Base-by-base conservation (phyloP, 495 filamentous ascomycete species). In the Letharia columbiana region DNA sequence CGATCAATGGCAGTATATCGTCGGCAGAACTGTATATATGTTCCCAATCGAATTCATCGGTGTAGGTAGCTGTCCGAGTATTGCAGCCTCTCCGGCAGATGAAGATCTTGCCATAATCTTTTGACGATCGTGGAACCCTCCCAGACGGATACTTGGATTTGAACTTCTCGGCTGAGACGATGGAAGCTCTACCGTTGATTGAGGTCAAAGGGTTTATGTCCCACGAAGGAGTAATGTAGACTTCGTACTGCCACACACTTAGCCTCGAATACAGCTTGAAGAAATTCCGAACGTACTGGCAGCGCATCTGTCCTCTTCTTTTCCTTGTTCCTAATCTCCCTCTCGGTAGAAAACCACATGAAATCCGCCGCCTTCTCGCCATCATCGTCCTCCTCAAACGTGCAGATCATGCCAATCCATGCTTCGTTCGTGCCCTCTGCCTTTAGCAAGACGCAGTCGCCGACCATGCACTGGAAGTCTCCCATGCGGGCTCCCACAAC, bases 41-140 rank as follows among this genome's bases (percentile, higher is more conserved):
- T 71, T 96, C 91, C 94, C 94, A 99, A 8, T 84, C 67, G 67
- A 98, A 96, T 71, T 98, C 95, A 7, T 92, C 85, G 0, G 94
- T 98, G 73, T 98, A 99, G 44, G 87, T 90, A 40, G 90, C 87
- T 40, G 92, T 96, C 42, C 90, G 77, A 7, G 90, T 89, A 72
- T 92, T 95, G 68, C 91, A 93, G 7, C 91, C 95, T 73, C 92
- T 80, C 39, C 92, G 86, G 73, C 94, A 98, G 60, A 98, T 78
- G 71, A 97, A 96, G 37, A 89, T 86, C 76, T 96, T 98, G 69
- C 91, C 92, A 71, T 83, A 87, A 69, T 95, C 89, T 42, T 82
- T 83, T 10, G 89, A 88, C 61, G 80, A 84, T 67, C 86, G 85
- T 4, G 91, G 86, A 3, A 96, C 81, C 64, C 83, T 86, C 60